Base-by-base conservation (phyloP, 148 eudicot species). In the Rhododendron williamsianum region DNA sequence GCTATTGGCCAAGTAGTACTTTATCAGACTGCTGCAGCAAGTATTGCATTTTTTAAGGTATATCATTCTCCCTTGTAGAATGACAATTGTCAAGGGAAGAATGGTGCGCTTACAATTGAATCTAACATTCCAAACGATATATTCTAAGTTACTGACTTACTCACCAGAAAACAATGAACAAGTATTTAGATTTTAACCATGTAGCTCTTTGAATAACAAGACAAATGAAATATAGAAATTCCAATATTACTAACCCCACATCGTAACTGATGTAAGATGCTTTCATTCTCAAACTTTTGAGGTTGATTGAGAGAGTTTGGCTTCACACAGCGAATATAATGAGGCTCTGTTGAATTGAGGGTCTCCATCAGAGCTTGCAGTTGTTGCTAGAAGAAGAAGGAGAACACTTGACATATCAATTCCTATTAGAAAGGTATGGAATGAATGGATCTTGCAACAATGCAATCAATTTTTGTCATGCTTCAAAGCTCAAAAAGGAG, bases 321-420 rank as follows among this genome's bases (percentile, higher is more conserved):
- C 94, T 97, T 97, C 91, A 97, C 94, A 88, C 99, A 97, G 67
- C 99, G 94, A 73, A 97, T 80, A 84, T 97, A 97, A 84, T 97
- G 99, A 88, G 99, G 99, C 90, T 95, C 98, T 25, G 99, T 97
- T 81, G 93, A 87, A 87, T 90, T 95, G 79, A 97, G 95, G 60
- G 94, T 95, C 91, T 94, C 99, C 99, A 97, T 97, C 86, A 97
- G 91, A 60, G 99, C 96, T 92, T 97, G 99, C 85, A 97, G 98
- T 97, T 97, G 99, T 97, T 92, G 98, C 99, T 97, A 90, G 89
- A 85, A 65, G 25, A 87, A 83, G 58, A 79, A 83, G 60, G 0
- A 76, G 52, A 86, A 23, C 16, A 83, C n/a, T 78, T 25, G 13
- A 38, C 41, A 19, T n/a, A 48, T 45, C n/a, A 76, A 25, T 9